Evolutionary conservation across 1,284 basidiomycete species (phyloP).

Genomic region (Trametes hirsuta): DNA sequence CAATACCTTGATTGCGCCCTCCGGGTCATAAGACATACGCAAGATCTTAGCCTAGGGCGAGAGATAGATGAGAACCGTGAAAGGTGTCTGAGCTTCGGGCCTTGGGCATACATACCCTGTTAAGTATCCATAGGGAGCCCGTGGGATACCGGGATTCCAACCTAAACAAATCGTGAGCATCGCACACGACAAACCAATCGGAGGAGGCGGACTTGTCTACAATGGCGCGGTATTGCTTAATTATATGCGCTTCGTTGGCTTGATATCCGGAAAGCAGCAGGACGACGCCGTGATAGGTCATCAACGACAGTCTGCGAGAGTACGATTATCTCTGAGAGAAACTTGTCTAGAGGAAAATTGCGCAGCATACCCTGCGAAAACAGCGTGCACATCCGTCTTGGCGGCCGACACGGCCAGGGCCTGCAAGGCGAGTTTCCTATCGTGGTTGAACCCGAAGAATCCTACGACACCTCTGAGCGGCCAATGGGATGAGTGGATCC

Average conservation of each 20-base stretch:
- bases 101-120: constrained; percentile 49
- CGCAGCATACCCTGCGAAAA: constrained; percentile 64
- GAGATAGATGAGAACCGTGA: not conserved
- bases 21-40: constrained; percentile 67
- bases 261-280: constrained; percentile 73
- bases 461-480: constrained; percentile 62
- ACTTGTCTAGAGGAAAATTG: constrained; percentile 18
- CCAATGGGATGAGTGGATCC: constrained; percentile 1
- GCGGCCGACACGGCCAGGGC: constrained; percentile 69
- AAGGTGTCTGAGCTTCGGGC: not conserved
- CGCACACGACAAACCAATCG: constrained; percentile 1
- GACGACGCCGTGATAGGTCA: constrained; percentile 77
- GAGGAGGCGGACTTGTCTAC: constrained; percentile 53
- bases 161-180: constrained; percentile 30
- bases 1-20: constrained; percentile 64
- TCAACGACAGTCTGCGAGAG: constrained; percentile 65
- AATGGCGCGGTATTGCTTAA: constrained; percentile 64
- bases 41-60: constrained; percentile 66
- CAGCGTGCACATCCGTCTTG: constrained; percentile 68
- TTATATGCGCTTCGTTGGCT: constrained; percentile 66
- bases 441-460: constrained; percentile 73
- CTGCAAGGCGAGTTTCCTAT: constrained; percentile 65
- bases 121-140: constrained; percentile 77
- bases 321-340: not conserved
- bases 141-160: constrained; percentile 62